phyloP scores from a whole-genome alignment of 805 yeast genomes.

The Candida xiaguanensis region DNA sequence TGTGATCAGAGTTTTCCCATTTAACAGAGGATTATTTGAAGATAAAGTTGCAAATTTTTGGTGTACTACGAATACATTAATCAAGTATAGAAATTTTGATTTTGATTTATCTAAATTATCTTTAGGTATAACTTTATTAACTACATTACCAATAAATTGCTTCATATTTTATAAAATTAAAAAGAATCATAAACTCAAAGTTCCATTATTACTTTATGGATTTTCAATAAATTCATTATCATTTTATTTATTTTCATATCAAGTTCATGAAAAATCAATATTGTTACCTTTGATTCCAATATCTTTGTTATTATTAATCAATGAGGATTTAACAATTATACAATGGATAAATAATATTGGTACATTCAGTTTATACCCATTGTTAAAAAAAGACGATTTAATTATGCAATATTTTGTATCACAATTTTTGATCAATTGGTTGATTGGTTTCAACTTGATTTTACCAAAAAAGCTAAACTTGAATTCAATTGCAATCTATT shows the following conservation, averaged over 20 bases:
- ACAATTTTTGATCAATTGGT: conserved; percentile 48
- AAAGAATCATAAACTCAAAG: conserved; percentile 9
- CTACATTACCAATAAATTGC: conserved; percentile 30
- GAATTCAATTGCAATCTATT: conserved; percentile 22
- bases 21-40: conserved; percentile 89
- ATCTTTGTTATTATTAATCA: conserved; percentile 57
- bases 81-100: conserved; percentile 62
- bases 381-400: conserved; percentile 72
- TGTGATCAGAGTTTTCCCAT: conserved; percentile 76
- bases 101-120: conserved; percentile 57
- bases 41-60: conserved; percentile 97
- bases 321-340: conserved; percentile 63
- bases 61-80: conserved; percentile 83
- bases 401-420: conserved; percentile 66
- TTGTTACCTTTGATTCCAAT: conserved; percentile 85
- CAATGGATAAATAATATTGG: conserved; percentile 87
- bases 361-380: conserved; percentile 83
- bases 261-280: conserved; percentile 93
- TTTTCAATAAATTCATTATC: conserved; percentile 82
- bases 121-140: conserved; percentile 45
- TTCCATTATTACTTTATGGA: conserved; percentile 49
- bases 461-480: conserved; percentile 13
- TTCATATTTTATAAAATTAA: conserved; percentile 35
- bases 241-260: conserved; percentile 86
- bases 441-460: conserved; percentile 26